Evolutionary conservation across 441 rosid species (phyloP).

Genomic region (Bruguiera hainesii): DNA sequence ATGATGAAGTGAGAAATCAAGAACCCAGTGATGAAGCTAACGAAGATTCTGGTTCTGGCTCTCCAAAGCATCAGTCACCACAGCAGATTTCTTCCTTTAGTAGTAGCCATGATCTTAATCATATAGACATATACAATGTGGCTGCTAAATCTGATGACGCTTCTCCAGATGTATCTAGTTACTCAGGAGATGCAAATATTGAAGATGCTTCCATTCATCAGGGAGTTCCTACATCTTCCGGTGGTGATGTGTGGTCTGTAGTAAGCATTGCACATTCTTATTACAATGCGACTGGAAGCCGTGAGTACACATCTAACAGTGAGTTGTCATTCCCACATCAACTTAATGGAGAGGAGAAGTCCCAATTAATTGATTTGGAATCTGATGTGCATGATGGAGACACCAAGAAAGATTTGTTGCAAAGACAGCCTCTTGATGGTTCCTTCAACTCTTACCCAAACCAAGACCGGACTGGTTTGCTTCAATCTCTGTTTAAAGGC

Average conservation of each 20-base stretch:
- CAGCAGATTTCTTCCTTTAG: conserved; percentile 40
- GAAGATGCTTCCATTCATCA: conserved; percentile 40
- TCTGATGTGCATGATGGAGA: conserved; percentile 47
- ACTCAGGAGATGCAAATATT: conserved; percentile 36
- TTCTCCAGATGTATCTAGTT: conserved; percentile 34
- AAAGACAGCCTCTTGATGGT: conserved; percentile 46
- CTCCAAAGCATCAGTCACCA: conserved; percentile 40
- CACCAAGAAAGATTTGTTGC: conserved; percentile 45
- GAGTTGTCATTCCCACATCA: conserved; percentile 51
- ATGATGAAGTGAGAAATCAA: conserved; percentile 18
- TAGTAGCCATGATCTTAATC: conserved; percentile 31
- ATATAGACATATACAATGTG: conserved; percentile 27
- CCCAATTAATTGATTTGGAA: conserved; percentile 52
- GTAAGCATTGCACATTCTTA: conserved; percentile 45
- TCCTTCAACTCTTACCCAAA: conserved; percentile 57
- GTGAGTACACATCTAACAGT: conserved; percentile 42
- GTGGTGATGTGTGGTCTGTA: conserved; percentile 62
- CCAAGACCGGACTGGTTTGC: conserved; percentile 73
- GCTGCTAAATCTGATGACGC: conserved; percentile 38
- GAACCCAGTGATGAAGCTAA: conserved; percentile 36
- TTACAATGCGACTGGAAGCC: conserved; percentile 46
- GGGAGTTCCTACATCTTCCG: conserved; percentile 45
- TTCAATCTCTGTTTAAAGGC: conserved; percentile 77
- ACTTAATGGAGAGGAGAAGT: conserved; percentile 39
- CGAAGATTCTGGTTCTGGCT: conserved; percentile 47